A percentile compares a stretch with the other conserved stretches of the same genome.
phyloP scores from a whole-genome alignment of 2,329 filamentous ascomycete genomes.

The Huntiella moniliformis region DNA sequence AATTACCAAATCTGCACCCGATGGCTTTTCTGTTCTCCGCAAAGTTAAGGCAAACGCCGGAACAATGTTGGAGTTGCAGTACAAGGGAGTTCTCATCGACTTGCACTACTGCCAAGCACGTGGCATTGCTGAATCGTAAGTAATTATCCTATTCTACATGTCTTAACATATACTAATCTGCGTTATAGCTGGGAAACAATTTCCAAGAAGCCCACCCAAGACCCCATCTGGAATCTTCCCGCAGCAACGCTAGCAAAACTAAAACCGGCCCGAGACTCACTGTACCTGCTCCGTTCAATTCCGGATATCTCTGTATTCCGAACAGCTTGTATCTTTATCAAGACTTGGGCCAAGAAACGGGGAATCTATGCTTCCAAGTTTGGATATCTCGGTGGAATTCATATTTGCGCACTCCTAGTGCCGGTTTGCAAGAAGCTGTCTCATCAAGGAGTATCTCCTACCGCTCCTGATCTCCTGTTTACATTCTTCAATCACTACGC shows the following conservation, averaged over 20 bases:
- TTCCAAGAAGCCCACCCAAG: slow-evolving; percentile 27
- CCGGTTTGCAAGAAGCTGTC: slow-evolving; percentile 38
- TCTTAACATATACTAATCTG: slow-evolving; percentile 4
- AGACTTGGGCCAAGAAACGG: slow-evolving; percentile 39
- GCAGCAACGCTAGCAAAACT: slow-evolving; percentile 39
- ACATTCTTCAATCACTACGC: slow-evolving; percentile 48
- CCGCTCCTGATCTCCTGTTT: slow-evolving; percentile 31
- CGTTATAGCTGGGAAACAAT: slow-evolving; percentile 25
- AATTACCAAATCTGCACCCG: slow-evolving; percentile 4
- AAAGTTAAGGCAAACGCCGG: slow-evolving; percentile 39
- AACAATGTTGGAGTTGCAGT: slow-evolving; percentile 44
- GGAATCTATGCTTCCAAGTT: slow-evolving; percentile 48
- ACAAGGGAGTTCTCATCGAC: slow-evolving; percentile 40
- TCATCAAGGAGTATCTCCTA: slow-evolving; percentile 19
- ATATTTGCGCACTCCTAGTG: slow-evolving; percentile 42
- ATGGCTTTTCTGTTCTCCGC: slow-evolving; percentile 32
- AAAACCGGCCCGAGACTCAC: slow-evolving; percentile 43
- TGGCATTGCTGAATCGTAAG: slow-evolving; percentile 30
- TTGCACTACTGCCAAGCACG: slow-evolving; percentile 47
- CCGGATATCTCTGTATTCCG: slow-evolving; percentile 40
- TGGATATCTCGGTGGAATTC: slow-evolving; percentile 45
- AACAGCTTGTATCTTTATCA: slow-evolving; percentile 39
- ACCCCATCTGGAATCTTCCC: slow-evolving; percentile 36
- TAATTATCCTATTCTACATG: background rate
- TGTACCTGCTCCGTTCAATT: slow-evolving; percentile 39